A percentile compares a stretch with the other conserved stretches of the same genome.
phyloP scores from a whole-genome alignment of 768 basidiomycete genomes.

The Serendipita indica region DNA sequence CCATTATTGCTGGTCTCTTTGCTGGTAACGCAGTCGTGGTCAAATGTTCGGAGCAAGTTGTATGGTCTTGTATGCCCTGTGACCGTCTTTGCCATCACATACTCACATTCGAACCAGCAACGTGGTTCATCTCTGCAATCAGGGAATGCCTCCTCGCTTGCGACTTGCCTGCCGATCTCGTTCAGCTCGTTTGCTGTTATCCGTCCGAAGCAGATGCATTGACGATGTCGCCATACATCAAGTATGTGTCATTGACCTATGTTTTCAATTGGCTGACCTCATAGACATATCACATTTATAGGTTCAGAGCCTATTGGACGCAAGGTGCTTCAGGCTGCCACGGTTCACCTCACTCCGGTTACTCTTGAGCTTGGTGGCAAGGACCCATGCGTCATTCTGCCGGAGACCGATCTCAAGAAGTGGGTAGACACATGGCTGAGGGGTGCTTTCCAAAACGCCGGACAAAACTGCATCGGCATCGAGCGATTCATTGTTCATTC shows the following conservation, averaged over 20 bases:
- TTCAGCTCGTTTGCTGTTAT: conserved; percentile 86
- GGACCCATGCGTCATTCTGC: conserved; percentile 83
- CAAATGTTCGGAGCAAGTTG: conserved; percentile 84
- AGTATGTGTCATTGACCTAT: conserved; percentile 17
- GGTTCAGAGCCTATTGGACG: conserved; percentile 68
- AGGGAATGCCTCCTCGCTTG: conserved; percentile 61
- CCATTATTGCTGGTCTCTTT: conserved; percentile 81
- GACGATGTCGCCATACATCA: conserved; percentile 63
- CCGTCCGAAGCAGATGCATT: conserved; percentile 75
- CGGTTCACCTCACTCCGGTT: conserved; percentile 76
- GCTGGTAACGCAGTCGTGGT: conserved; percentile 80
- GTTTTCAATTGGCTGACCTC: neutral
- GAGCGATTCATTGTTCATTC: conserved; percentile 82
- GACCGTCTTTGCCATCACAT: neutral
- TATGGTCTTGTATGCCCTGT: conserved; percentile 50
- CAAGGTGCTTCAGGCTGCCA: conserved; percentile 53
- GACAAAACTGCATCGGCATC: conserved; percentile 96
- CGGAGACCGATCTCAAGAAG: conserved; percentile 64
- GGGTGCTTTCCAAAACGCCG: conserved; percentile 81
- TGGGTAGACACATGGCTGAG: conserved; percentile 79
- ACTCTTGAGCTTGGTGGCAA: conserved; percentile 92
- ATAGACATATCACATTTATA: conserved; percentile 79
- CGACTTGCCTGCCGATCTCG: conserved; percentile 68
- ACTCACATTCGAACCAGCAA: no score
- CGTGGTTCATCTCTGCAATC: conserved; percentile 58